Percentiles rank a stretch among this genome's conserved stretches.
Conservation (phyloP, 139 green algal genomes). For the Ostreobium quekettii region DNA sequence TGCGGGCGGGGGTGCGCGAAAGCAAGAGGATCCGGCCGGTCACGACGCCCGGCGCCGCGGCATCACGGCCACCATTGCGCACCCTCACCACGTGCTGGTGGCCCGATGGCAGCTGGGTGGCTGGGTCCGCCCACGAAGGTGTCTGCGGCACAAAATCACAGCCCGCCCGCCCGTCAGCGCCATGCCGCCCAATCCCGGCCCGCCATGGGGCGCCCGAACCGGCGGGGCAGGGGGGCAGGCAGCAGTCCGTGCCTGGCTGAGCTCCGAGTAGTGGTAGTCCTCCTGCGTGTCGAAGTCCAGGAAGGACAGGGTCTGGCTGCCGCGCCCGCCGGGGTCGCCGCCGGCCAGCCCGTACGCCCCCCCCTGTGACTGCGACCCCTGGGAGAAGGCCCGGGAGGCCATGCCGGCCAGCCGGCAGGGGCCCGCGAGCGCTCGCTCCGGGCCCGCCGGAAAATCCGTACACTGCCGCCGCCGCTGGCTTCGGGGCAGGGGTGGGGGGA, state of each 20-base stretch:
- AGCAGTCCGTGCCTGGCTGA: conserved; percentile 5
- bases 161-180: no score
- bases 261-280: conserved; percentile 5
- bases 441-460: no score
- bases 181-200: neutral
- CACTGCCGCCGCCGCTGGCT: no score
- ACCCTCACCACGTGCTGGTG: neutral
- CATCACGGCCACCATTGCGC: neutral
- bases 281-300: conserved; percentile 16
- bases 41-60: neutral
- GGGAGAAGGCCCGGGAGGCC: no score
- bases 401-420: no score
- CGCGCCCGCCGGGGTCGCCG: no score
- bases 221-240: neutral
- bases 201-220: neutral
- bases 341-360: no score
- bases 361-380: no score
- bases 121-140: neutral
- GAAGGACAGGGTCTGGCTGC: conserved; percentile 7
- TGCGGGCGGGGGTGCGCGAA: neutral
- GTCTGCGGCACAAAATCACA: neutral
- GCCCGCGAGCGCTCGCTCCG: no score
- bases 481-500: no score
- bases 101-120: neutral
- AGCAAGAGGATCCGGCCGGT: neutral